phyloP scores from a whole-genome alignment of 305 asterid genomes.

The Fraxinus ornus region DNA sequence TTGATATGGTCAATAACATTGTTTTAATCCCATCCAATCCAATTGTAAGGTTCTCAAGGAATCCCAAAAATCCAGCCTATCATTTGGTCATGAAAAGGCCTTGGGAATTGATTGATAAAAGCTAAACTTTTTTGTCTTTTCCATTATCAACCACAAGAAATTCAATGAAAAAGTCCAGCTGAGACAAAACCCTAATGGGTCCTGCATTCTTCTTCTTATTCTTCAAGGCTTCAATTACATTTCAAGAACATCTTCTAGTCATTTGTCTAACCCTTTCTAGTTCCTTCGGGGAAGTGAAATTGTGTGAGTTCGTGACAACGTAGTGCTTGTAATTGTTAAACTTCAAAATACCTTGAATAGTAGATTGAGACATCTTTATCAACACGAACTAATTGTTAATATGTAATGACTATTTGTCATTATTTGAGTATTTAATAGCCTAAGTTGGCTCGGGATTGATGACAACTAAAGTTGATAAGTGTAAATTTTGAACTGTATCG shows the following conservation, averaged over 20 bases:
- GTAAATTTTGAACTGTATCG: not conserved
- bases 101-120: not conserved
- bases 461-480: not conserved
- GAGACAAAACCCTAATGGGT: not conserved
- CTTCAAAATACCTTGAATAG: no score
- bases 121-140: conserved; percentile 13
- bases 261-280: not conserved
- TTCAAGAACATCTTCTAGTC: not conserved
- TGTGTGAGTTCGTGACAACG: no score
- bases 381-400: not conserved
- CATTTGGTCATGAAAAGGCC: conserved; percentile 4
- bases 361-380: not conserved
- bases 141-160: conserved; percentile 23
- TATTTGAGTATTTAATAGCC: not conserved
- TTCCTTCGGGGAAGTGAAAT: no score
- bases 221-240: not conserved
- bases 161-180: not conserved
- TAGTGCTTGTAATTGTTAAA: no score
- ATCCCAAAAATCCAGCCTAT: conserved; percentile 12
- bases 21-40: not conserved
- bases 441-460: not conserved
- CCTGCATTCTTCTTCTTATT: not conserved
- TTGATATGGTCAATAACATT: not conserved
- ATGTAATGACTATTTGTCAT: not conserved
- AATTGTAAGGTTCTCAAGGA: conserved; percentile 12